Base-by-base conservation (phyloP, 768 basidiomycete species). In the Collybia sp. region DNA sequence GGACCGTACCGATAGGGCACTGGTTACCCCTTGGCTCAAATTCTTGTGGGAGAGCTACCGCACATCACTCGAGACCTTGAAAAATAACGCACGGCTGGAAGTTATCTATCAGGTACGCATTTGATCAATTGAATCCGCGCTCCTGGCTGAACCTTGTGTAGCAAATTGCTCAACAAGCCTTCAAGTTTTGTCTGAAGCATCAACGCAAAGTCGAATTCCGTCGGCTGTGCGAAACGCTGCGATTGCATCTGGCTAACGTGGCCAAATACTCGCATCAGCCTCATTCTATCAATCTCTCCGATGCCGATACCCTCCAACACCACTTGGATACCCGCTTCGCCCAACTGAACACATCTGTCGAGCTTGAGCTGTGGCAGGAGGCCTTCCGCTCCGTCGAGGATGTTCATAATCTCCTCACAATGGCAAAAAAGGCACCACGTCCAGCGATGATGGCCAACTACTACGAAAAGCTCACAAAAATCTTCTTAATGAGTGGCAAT, bases 11-110 rank as follows among this genome's bases (percentile, higher is more conserved):
- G 94, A 98, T 67, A 72, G 95, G 39, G 88, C 93, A 6, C 77
- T 98, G 43, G 93, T 99, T 52, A 96, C 93, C 0, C 95, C 95
- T 0, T 96, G 93, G 85, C 85, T 98, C 60, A 93, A 94, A 61
- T 96, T 97, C 66, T 76, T 93, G n/a, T 98, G 94, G 93, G 95
- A 98, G 73, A 91, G 90, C 55, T 97, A 97, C 62, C 83, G 95
- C 46, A 96, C 92, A 15, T 92, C 88, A 1, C 72, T 99, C 35
- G 95, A 98, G 70, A 93, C 93, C 2, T 75, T 97, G 53, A 95
- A 97, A 63, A 95, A 96, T 62, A 97, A 96, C 59, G 88, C 92
- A 13, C 73, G 95, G 13, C 68, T 98, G 33, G 95, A 99, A 68
- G 69, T 73, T 13, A 91, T 98, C 51, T 99, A 99, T 69, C 95